These are phyloP conservation scores for Carallia pectinifolia DNA, from an alignment of 345 rosid species.

Conservation along the genomic window DNA sequence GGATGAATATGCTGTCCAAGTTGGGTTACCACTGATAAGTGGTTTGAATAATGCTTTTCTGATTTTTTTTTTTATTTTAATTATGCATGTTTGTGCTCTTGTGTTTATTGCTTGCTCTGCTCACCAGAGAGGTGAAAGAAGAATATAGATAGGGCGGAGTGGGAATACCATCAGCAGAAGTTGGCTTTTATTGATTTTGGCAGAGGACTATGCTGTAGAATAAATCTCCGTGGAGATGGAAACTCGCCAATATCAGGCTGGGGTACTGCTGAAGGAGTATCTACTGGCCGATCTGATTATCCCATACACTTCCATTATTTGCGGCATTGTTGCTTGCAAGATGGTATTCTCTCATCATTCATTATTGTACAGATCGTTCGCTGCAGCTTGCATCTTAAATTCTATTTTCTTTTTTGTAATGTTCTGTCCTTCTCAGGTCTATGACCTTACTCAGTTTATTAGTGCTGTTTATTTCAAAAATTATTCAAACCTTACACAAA, in stretches of 20 bases:
- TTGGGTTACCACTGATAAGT: no score
- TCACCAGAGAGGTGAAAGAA: no score
- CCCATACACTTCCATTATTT: constrained; percentile 53
- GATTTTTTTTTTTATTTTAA: no score
- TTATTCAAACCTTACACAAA: constrained; percentile 54
- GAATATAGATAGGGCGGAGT: no score
- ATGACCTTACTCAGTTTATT: constrained; percentile 58
- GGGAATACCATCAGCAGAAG: no score
- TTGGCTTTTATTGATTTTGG: no score
- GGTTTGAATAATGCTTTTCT: no score
- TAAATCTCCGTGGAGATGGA: constrained; percentile 12
- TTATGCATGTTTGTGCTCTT: no score
- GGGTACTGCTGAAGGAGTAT: constrained; percentile 52
- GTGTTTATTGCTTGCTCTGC: no score
- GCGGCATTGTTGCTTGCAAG: constrained; percentile 55
- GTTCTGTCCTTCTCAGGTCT: constrained; percentile 37
- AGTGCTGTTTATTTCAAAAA: constrained; percentile 59
- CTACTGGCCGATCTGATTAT: constrained; percentile 49
- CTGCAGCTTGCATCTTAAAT: not conserved
- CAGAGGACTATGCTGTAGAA: not conserved
- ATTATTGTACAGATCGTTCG: not conserved
- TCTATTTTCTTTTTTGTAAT: not conserved
- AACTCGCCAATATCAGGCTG: constrained; percentile 52
- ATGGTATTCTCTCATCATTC: constrained; percentile 32
- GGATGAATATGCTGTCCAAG: no score